Evolutionary conservation across 495 filamentous ascomycete genomes (phyloP).

Genomic region (Aspergillus cavernicola): DNA sequence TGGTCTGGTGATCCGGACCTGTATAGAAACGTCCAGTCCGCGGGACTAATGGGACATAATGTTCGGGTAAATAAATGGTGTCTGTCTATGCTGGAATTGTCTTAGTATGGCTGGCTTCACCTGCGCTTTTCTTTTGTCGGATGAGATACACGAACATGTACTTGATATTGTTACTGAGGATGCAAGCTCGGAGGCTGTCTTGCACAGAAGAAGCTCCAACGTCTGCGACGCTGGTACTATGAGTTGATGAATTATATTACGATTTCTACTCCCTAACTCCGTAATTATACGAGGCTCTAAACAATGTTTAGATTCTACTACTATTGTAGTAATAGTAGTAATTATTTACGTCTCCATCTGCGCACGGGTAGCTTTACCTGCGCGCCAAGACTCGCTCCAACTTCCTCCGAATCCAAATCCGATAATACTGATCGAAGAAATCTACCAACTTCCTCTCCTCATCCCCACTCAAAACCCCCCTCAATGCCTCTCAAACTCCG

Average conservation of each 20-base stretch:
- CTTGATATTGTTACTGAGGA: conserved; percentile 17
- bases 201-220: conserved; percentile 20
- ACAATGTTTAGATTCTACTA: too few species aligned
- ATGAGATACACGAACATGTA: conserved; percentile 17
- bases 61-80: neutral
- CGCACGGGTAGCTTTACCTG: neutral
- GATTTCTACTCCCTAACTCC: too few species aligned
- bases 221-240: conserved; percentile 29
- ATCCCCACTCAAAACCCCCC: conserved; percentile 3
- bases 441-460: conserved; percentile 3
- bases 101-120: too few species aligned
- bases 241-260: conserved; percentile 33
- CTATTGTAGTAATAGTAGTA: too few species aligned
- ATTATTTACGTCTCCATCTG: too few species aligned
- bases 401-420: too few species aligned
- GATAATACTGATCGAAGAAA: neutral
- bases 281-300: too few species aligned
- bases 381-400: conserved; percentile 20
- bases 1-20: conserved; percentile 11
- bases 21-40: conserved; percentile 14
- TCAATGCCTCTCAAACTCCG: conserved; percentile 43
- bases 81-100: too few species aligned
- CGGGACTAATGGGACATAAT: neutral
- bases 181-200: conserved; percentile 18
- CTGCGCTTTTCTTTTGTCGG: conserved; percentile 10